Evolutionary conservation across 192 early-diverging fungal genomes (phyloP), one percentile per base, ranked within the genome.

Genomic region (Phlyctochytrium arcticum): DNA sequence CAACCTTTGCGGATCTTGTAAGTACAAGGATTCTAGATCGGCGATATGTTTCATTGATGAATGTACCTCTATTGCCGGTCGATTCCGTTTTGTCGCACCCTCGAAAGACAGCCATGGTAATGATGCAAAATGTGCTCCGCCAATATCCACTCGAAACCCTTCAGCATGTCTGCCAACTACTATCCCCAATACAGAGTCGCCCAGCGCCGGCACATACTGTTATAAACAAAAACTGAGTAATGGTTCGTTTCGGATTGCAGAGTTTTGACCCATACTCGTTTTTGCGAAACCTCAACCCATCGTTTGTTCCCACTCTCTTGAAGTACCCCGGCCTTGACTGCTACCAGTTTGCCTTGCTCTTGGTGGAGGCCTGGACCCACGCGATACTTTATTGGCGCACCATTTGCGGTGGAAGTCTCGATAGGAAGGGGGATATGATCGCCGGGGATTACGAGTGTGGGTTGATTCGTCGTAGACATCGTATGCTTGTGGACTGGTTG

Each of bases 81-180:
- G 82, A 76, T 94, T 95, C 56, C 90, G 80, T 68, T 92, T 93
- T 5, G 90, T 93, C 1, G 93, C 95, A 21, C 92, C 93, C 72
- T 98, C 95, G 67, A 99, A 99, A 0, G 97, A 90, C 42, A 96
- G 68, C 4, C 82, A 67, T 24, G 85, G 80, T 48, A 99, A 70
- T 12, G 85, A 67, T 2, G 94, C 97, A 26, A 78, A 79, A 55
- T 95, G 92, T 7, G 95, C 90, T 2, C 87, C 77, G n/a, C 95
- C 94, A 76, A 99, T 95, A 62, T 99, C 97, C 7, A 99, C 85
- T 46, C 88, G 80, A 69, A 89, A 99, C 50, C 79, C 76, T 33
- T 98, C 95, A 57, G 68, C 87, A 17, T 80, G 65, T 53, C 83
- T 82, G 15, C 36, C 46, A 3, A 68, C 61, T 1, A 99, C 84